A percentile compares a stretch with the other conserved stretches of the same genome.
These are phyloP conservation scores for Neodidymelliopsis sp. DNA, from an alignment of 2,329 filamentous ascomycete species.

Conservation along the genomic window DNA sequence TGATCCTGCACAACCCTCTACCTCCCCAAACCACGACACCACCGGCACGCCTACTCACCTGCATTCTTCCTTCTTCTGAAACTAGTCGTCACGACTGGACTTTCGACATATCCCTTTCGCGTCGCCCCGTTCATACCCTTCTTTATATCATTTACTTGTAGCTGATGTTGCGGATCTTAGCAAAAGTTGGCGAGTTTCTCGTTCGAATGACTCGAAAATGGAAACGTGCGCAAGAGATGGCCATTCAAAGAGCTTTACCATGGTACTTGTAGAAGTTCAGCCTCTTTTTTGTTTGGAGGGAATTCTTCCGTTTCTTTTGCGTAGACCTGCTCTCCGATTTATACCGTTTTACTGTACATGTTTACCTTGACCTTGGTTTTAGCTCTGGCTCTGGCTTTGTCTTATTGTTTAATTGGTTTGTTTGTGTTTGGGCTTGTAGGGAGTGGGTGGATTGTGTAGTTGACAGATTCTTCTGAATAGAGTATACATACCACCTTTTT, in stretches of 20 bases:
- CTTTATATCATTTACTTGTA: constrained; percentile 13
- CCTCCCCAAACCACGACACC: not conserved
- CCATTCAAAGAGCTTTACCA: not conserved
- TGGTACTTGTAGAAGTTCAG: not conserved
- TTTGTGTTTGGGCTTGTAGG: constrained; percentile 5
- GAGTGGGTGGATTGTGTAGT: not conserved
- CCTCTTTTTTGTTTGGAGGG: not conserved
- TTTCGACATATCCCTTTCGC: constrained; percentile 1
- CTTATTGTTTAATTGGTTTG: constrained; percentile 20
- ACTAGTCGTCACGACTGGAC: constrained; percentile 5
- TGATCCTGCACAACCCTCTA: constrained; percentile 22
- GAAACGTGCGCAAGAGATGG: constrained; percentile 1
- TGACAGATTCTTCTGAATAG: constrained; percentile 3
- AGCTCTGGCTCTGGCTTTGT: constrained; percentile 20
- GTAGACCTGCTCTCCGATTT: constrained; percentile 20
- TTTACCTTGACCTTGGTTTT: constrained; percentile 15
- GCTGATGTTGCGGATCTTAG: constrained; percentile 13
- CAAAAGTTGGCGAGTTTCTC: not conserved
- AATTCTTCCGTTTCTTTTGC: constrained; percentile 4
- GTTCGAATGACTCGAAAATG: not conserved
- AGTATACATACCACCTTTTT: not conserved
- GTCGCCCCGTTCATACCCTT: constrained; percentile 23
- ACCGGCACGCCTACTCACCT: constrained; percentile 1
- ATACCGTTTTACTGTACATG: constrained; percentile 33
- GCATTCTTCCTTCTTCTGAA: not conserved